phyloP scores from a whole-genome alignment of 78 protist species.

The Anaeramoeba ignava region DNA sequence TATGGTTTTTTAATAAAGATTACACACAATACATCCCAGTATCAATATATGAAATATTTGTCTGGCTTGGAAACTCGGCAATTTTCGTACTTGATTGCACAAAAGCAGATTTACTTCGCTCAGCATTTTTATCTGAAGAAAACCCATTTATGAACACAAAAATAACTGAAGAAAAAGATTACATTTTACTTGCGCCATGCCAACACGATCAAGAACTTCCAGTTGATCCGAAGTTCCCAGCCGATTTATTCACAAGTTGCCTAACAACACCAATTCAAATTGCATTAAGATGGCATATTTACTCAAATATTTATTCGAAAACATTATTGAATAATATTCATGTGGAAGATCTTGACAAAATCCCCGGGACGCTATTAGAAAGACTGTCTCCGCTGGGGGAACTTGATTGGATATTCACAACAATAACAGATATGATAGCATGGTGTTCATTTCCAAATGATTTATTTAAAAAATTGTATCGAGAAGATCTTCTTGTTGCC shows the following conservation, averaged over 20 bases:
- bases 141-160: background rate
- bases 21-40: too few relatives aligned
- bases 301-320: background rate
- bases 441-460: too few relatives aligned
- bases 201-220: conserved; percentile 7
- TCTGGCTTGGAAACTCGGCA: too few relatives aligned
- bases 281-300: background rate
- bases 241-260: too few relatives aligned
- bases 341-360: background rate
- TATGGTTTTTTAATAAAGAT: too few relatives aligned
- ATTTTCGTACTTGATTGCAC: too few relatives aligned
- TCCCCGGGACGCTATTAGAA: background rate
- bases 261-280: background rate
- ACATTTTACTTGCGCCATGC: too few relatives aligned
- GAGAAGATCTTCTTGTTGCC: conserved; percentile 87
- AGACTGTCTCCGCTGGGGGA: conserved; percentile 52
- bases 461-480: conserved; percentile 72
- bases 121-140: background rate
- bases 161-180: too few relatives aligned
- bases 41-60: too few relatives aligned
- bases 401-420: conserved; percentile 92
- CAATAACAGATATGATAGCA: conserved; percentile 97
- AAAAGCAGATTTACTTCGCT: background rate
- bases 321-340: background rate
- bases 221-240: too few relatives aligned